phyloP scores from a whole-genome alignment of 768 basidiomycete species.

The Chalciporus pseudorubinellus region DNA sequence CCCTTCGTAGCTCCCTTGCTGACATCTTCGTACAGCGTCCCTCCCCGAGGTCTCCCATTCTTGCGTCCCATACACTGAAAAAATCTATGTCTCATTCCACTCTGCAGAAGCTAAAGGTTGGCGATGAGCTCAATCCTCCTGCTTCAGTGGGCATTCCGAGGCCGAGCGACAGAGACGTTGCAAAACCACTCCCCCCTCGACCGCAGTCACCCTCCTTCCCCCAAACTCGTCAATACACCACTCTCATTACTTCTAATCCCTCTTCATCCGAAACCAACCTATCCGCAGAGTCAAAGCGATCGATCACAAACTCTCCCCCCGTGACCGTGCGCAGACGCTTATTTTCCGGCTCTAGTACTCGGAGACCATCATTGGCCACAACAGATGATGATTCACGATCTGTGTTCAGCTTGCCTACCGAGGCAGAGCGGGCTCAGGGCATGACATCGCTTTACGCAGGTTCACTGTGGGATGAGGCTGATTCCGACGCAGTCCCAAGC shows the following conservation, averaged over 20 bases:
- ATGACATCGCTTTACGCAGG: constrained; percentile 18
- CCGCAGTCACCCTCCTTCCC: constrained; percentile 53
- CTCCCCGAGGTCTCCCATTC: constrained; percentile 16
- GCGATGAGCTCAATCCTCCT: constrained; percentile 24
- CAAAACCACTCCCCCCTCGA: constrained; percentile 64
- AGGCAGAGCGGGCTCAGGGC: constrained; percentile 35
- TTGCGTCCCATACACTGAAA: constrained; percentile 37
- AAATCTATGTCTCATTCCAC: constrained; percentile 60
- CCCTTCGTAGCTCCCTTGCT: not conserved
- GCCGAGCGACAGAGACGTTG: constrained; percentile 36
- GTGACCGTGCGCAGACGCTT: constrained; percentile 47
- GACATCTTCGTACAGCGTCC: constrained; percentile 3
- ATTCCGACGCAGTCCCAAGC: constrained; percentile 34
- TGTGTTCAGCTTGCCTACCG: constrained; percentile 50
- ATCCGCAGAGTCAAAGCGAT: constrained; percentile 1
- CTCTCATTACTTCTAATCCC: constrained; percentile 11
- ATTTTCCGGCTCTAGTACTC: constrained; percentile 56
- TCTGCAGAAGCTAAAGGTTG: constrained; percentile 33
- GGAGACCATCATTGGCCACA: constrained; percentile 51
- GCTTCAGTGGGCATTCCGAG: constrained; percentile 16
- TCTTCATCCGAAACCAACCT: constrained; percentile 8
- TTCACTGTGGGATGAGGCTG: constrained; percentile 51
- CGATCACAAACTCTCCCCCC: constrained; percentile 14
- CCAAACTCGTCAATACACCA: constrained; percentile 27
- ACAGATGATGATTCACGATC: constrained; percentile 56